These are phyloP conservation scores for Metarhizium guizhouense DNA, from an alignment of 2,329 filamentous ascomycete species.

Conservation along the genomic window DNA sequence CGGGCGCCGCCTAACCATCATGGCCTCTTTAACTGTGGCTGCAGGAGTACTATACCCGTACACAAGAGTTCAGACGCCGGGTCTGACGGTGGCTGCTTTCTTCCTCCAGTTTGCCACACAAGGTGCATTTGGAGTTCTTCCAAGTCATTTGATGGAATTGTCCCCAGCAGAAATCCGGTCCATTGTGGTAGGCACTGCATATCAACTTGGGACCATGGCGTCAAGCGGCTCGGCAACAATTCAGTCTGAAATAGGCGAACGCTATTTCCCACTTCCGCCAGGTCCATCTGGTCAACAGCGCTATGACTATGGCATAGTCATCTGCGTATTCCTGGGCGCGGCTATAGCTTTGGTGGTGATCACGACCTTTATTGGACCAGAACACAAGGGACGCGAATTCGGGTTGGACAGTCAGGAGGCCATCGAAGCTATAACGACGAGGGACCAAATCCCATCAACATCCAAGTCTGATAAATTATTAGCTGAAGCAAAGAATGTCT, in stretches of 20 bases:
- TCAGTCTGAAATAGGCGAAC: background rate
- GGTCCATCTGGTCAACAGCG: background rate
- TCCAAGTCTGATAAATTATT: background rate
- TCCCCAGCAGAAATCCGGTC: background rate
- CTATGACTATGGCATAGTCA: slow-evolving; percentile 2
- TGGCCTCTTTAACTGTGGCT: background rate
- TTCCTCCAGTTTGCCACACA: slow-evolving; percentile 1
- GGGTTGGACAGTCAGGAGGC: background rate
- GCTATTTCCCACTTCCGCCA: background rate
- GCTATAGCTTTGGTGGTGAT: background rate
- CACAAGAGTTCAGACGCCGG: slow-evolving; percentile 1
- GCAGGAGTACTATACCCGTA: background rate
- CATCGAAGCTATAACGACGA: background rate
- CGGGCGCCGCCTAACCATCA: slow-evolving; percentile 2
- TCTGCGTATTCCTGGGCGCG: slow-evolving; percentile 1
- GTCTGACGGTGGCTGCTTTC: background rate
- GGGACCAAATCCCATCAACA: background rate
- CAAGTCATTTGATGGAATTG: slow-evolving; percentile 2
- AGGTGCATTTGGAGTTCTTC: slow-evolving; percentile 1
- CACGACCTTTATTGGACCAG: background rate
- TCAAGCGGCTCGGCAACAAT: background rate
- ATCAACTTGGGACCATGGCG: slow-evolving; percentile 1
- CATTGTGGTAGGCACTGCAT: slow-evolving; percentile 2
- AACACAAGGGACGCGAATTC: slow-evolving; percentile 1
- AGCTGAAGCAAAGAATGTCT: background rate